phyloP scores from a whole-genome alignment of 192 early-diverging fungal genomes.

The Coemansia nantahalensis region DNA sequence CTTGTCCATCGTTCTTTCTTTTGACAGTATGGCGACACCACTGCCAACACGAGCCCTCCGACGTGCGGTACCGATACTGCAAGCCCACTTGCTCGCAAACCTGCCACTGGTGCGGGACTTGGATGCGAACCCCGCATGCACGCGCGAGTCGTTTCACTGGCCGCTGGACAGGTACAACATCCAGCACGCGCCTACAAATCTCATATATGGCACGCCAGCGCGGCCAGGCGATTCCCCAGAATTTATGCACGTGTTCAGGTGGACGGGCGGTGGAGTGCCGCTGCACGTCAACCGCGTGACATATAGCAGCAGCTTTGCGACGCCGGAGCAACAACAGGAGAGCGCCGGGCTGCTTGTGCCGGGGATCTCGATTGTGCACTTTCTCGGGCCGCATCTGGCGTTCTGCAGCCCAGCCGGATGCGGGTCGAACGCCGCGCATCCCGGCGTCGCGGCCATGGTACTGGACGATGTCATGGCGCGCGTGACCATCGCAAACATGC shows the following conservation, averaged over 20 bases:
- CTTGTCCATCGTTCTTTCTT: too few species aligned
- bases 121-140: conserved; percentile 1
- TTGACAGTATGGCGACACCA: too few species aligned
- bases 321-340: not conserved
- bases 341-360: conserved; percentile 5
- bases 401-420: conserved; percentile 4
- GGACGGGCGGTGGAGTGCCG: conserved; percentile 12
- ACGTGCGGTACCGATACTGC: too few species aligned
- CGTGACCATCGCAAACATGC: conserved; percentile 20
- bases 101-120: conserved; percentile 11
- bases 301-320: conserved; percentile 13
- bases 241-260: conserved; percentile 26
- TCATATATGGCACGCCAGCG: conserved; percentile 25
- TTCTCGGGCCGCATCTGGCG: conserved; percentile 21
- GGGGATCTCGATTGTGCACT: conserved; percentile 32
- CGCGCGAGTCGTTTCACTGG: conserved; percentile 37
- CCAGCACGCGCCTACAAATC: conserved; percentile 21
- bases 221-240: conserved; percentile 10
- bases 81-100: not conserved
- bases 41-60: too few species aligned
- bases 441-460: conserved; percentile 25
- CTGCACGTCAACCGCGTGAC: conserved; percentile 9
- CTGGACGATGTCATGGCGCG: conserved; percentile 42
- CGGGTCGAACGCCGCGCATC: conserved; percentile 10
- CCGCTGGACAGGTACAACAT: conserved; percentile 14